Base-by-base conservation (phyloP, 495 filamentous ascomycete species). In the Penicillium desertorum region DNA sequence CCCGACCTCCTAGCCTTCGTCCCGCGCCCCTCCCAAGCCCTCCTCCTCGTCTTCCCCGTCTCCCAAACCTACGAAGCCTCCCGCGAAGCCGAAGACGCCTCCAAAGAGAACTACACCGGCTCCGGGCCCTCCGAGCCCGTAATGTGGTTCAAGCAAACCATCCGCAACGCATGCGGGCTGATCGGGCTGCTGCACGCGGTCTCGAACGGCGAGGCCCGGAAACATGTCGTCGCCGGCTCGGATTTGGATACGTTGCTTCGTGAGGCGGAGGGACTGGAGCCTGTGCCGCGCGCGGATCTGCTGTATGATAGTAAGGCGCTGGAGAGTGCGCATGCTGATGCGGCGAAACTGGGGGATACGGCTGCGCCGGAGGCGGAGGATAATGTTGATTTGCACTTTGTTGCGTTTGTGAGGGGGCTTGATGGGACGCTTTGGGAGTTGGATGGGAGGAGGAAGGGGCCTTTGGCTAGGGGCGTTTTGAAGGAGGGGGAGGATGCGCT, bases 61-160 rank as follows among this genome's bases (percentile, higher is more conserved):
- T 85, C 82, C n/a, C 70, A 76, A 43, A 75, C 83, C 36, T 94
- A 91, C 78, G 84, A 91, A 73, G 72, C 77, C 45, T 79, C 80
- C 60, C 84, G 88, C 25, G 69, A 77, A 25, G 69, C 78, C 55
- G 89, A 92, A 71, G 88, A 94, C 70, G 71, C 77, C 34, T 57
- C 64, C 4, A 72, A 81, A 30, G 61, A 72, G 14, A 77, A 79
- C 39, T 86, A 86, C 69, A 66, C 65, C 0, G 80, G 80, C 54
- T 67, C 59, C 19, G 83, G 83, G 1, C 69, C 79, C 48, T 6
- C 56, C 0, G 84, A 87, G 53, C 87, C 86, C 0, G 86, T 89
- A 3, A 80, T 92, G 49, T 96, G 92, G 92, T 96, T 90, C 76
- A 87, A 88, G 65, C 92, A 97, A 62, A 96, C 90, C 1, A 97